Percentiles rank a stretch among this genome's conserved stretches.
phyloP scores from a whole-genome alignment of 176 grass and related monocot genomes.

The Carex pumila region DNA sequence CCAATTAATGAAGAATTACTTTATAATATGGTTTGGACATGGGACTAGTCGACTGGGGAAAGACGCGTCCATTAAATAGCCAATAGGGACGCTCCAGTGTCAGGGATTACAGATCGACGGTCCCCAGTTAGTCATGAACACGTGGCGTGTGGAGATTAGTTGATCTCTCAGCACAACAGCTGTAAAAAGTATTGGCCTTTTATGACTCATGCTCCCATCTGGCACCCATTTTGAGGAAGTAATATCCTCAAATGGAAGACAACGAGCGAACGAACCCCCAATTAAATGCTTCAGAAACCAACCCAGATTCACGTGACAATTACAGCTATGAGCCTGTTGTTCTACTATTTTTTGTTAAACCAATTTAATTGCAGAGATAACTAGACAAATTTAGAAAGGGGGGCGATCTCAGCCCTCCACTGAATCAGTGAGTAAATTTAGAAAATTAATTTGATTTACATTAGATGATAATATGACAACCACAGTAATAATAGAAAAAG shows the following conservation, averaged over 20 bases:
- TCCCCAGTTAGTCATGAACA: not conserved
- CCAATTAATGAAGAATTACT: not conserved
- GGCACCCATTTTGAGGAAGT: not conserved
- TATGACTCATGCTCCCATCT: not conserved
- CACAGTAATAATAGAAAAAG: not conserved
- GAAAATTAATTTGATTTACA: constrained; percentile 15
- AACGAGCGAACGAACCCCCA: not conserved
- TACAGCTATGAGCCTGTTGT: not conserved
- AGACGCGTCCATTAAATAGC: not conserved
- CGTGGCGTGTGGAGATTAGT: not conserved
- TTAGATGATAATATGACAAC: constrained; percentile 1
- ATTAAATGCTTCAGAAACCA: not conserved
- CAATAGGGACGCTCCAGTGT: not conserved
- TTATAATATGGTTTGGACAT: not conserved
- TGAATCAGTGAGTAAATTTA: not conserved
- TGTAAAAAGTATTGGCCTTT: not conserved
- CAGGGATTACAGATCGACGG: not conserved
- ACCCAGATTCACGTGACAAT: constrained; percentile 11
- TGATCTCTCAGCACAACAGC: not conserved
- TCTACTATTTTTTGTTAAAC: not conserved
- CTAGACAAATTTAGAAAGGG: not conserved
- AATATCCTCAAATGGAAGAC: not conserved
- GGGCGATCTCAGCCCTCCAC: not conserved
- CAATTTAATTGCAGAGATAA: not conserved
- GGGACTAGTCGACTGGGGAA: too few relatives aligned